Evolutionary conservation across 2,329 filamentous ascomycete genomes (phyloP).

Genomic region (Pyricularia sp.): DNA sequence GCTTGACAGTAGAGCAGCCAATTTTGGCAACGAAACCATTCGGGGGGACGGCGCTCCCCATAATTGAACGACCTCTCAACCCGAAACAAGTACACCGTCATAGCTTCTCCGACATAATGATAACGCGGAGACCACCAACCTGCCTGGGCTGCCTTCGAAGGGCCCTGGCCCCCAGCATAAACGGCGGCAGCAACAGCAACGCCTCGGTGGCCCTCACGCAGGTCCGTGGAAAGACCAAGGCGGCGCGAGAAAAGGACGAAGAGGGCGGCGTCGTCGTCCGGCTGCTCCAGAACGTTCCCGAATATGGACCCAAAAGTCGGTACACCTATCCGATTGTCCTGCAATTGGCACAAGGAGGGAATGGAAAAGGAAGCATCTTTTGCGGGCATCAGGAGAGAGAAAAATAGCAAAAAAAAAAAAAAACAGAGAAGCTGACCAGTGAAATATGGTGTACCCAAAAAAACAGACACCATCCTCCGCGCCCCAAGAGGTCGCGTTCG

Average conservation of each 20-base stretch:
- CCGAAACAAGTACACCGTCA: not conserved
- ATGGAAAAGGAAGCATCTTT: not conserved
- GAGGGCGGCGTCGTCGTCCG: constrained; percentile 26
- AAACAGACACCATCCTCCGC: constrained; percentile 19
- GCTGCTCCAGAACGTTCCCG: constrained; percentile 25
- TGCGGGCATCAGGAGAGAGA: not conserved
- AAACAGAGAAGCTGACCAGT: not conserved
- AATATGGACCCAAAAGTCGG: constrained; percentile 25
- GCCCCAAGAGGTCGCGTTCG: constrained; percentile 22
- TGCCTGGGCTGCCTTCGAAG: constrained; percentile 20
- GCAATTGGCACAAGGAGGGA: not conserved
- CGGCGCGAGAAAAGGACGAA: constrained; percentile 21
- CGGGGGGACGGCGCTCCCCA: not conserved
- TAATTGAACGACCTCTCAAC: not conserved
- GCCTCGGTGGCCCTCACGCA: constrained; percentile 16
- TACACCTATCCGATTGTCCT: not conserved
- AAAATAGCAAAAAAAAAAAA: not conserved
- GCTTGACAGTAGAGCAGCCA: not conserved
- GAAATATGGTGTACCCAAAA: not conserved
- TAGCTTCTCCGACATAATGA: not conserved
- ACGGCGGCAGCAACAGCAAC: constrained; percentile 7
- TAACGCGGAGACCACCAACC: constrained; percentile 12
- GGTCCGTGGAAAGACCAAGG: constrained; percentile 22
- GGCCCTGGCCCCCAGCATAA: constrained; percentile 7
- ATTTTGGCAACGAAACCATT: not conserved